Base-by-base conservation (phyloP, 2,329 filamentous ascomycete species). In the Xylariomycetidae sp. region DNA sequence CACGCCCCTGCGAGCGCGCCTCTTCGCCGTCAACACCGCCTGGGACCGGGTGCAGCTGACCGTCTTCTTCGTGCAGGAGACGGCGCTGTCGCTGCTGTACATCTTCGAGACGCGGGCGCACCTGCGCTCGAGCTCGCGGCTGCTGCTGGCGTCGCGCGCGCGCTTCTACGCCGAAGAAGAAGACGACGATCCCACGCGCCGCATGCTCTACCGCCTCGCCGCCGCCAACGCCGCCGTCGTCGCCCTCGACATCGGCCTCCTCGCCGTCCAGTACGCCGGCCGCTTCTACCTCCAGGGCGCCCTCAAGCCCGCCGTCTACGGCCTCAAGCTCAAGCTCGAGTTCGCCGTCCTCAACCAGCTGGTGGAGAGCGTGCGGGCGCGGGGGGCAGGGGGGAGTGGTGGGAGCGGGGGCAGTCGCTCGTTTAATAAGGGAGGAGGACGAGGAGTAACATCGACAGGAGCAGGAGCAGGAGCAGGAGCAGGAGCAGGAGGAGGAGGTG, bases 161-260 rank as follows among this genome's bases (percentile, higher is more conserved):
- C 37, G 34, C 10, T 16, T 39, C 36, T 26, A 40, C 10, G 20
- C 37, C 22, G 25, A 38, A 36, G 12, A 39, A 9, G 2, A 25
- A 10, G 10, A 18, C 28, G 17, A 38, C 38, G 31, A 31, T 35
- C 9, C 40, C 31, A 39, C 32, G 9, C 12, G 34, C 13, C 35
- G 31, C 5, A 41, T 58, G 16, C 44, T 58, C 12, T 32, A 38
- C 10, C 56, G 61, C 22, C 56, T 65, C 5, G 54, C 65, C 20
- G 48, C 49, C 17, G 53, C 55, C 34, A 63, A 63, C 42, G 5
- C 63, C 12, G 46, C 64, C 27, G 54, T 65, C 32, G 60, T 65
- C 36, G 40, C 45, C 6, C 53, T 65, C 20, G 60, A 65, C 37
- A 50, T 57, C 33, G 51, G 52, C 14, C 47, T 65, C 0, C 52